Percentiles rank a stretch among this genome's conserved stretches.
phyloP scores from a whole-genome alignment of 2,329 filamentous ascomycete genomes.

The Orbilia brochopaga region DNA sequence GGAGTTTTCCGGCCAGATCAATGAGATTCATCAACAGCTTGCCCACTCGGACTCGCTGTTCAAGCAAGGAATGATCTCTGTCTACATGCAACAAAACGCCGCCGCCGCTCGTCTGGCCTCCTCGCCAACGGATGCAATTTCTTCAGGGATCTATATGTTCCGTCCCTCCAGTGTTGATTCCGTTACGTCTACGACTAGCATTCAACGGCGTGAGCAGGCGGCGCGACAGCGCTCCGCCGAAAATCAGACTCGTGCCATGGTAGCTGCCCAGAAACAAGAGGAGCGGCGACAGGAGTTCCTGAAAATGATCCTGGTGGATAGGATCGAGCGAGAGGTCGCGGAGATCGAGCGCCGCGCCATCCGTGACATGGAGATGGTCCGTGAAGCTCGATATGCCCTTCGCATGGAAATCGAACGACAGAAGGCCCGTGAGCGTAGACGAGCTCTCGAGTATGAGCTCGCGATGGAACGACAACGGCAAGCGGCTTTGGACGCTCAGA shows the following conservation, averaged over 20 bases:
- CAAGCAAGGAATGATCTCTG: conserved; percentile 49
- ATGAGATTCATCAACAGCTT: conserved; percentile 43
- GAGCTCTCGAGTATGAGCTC: conserved; percentile 41
- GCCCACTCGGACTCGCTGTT: conserved; percentile 44
- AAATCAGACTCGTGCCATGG: conserved; percentile 34
- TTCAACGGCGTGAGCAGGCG: conserved; percentile 25
- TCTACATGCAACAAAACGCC: conserved; percentile 49
- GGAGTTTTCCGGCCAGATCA: conserved; percentile 44
- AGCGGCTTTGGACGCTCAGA: conserved; percentile 40
- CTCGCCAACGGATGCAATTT: conserved; percentile 34
- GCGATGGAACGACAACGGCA: conserved; percentile 42
- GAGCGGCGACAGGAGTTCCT: conserved; percentile 40
- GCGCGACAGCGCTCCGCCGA: conserved; percentile 30
- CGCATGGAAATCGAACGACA: conserved; percentile 47
- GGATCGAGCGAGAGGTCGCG: conserved; percentile 42
- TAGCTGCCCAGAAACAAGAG: conserved; percentile 37
- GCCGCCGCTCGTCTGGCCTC: conserved; percentile 38
- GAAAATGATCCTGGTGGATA: conserved; percentile 44
- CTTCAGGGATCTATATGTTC: conserved; percentile 14
- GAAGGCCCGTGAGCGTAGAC: conserved; percentile 43
- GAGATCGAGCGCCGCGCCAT: conserved; percentile 49
- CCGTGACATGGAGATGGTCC: conserved; percentile 49
- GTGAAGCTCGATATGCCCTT: conserved; percentile 42
- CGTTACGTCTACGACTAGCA: conserved; percentile 28
- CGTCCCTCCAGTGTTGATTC: conserved; percentile 45